These are phyloP conservation scores for Musa troglodytarum DNA, from an alignment of 176 grass and related monocot species.

Conservation along the genomic window DNA sequence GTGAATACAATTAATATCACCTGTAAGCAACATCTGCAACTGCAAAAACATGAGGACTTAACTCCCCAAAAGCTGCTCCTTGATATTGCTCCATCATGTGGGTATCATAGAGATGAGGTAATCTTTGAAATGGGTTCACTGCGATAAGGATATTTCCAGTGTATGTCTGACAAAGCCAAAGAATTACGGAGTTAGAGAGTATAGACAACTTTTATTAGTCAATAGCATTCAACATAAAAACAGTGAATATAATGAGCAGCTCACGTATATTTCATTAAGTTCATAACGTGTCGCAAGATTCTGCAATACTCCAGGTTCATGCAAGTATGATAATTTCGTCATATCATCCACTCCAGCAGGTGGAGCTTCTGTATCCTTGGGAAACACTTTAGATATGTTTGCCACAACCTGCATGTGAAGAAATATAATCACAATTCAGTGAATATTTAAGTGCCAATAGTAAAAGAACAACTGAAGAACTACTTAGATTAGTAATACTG, in stretches of 20 bases:
- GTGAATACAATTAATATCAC: constrained; percentile 41
- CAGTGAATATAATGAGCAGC: constrained; percentile 21
- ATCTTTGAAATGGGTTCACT: constrained; percentile 94
- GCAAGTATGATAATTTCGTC: constrained; percentile 94
- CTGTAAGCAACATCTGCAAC: constrained; percentile 89
- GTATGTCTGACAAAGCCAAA: constrained; percentile 53
- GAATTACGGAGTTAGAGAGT: background rate
- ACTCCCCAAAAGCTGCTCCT: constrained; percentile 69
- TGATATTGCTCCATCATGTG: constrained; percentile 81
- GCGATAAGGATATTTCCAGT: constrained; percentile 93
- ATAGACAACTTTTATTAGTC: background rate
- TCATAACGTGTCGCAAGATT: constrained; percentile 77
- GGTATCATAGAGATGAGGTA: constrained; percentile 64
- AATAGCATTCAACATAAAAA: constrained; percentile 2
- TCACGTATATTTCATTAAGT: constrained; percentile 88
- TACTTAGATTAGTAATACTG: background rate
- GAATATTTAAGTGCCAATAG: background rate
- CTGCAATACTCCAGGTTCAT: constrained; percentile 91
- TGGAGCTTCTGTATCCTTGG: constrained; percentile 81
- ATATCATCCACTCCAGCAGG: constrained; percentile 80
- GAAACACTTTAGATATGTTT: constrained; percentile 47
- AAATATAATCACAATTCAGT: background rate
- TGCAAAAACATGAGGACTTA: constrained; percentile 89
- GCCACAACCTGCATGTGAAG: constrained; percentile 22
- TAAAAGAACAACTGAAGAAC: background rate